Evolutionary conservation across 257 asterid species (phyloP).

Genomic region (Apocynum venetum): DNA sequence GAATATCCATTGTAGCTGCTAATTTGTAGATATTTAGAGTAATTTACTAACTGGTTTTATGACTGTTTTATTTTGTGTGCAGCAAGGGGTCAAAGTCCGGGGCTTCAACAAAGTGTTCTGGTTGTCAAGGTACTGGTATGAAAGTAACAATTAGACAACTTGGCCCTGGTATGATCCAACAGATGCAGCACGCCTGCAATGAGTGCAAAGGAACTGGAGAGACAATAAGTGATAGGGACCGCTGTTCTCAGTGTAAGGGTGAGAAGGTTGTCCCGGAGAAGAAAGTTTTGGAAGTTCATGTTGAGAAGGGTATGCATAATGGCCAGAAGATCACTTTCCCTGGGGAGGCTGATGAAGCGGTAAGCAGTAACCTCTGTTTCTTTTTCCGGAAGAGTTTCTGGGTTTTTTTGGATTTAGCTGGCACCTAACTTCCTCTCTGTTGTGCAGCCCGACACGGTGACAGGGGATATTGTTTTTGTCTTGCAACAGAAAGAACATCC

Average conservation of each 20-base stretch:
- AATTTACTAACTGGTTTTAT: background rate
- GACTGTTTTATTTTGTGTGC: slow-evolving; percentile 4
- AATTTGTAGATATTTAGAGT: background rate
- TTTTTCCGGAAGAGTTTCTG: background rate
- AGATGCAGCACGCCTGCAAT: slow-evolving; percentile 73
- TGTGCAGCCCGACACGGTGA: slow-evolving; percentile 58
- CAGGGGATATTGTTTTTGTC: slow-evolving; percentile 65
- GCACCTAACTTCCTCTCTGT: background rate
- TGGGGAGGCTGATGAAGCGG: slow-evolving; percentile 85
- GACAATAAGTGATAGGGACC: slow-evolving; percentile 50
- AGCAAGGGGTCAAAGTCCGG: slow-evolving; percentile 77
- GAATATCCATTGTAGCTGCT: background rate
- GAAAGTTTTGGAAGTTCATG: slow-evolving; percentile 64
- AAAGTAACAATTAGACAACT: slow-evolving; percentile 62
- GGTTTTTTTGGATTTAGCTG: background rate
- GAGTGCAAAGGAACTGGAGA: slow-evolving; percentile 74
- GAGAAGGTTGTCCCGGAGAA: slow-evolving; percentile 61
- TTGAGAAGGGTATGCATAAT: slow-evolving; percentile 73
- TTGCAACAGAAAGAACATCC: slow-evolving; percentile 73
- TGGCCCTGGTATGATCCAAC: slow-evolving; percentile 69
- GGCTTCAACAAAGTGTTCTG: slow-evolving; percentile 55
- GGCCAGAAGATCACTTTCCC: slow-evolving; percentile 68
- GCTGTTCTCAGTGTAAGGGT: slow-evolving; percentile 69
- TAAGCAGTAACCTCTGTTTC: slow-evolving; percentile 13
- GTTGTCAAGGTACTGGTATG: slow-evolving; percentile 70